Conservation (phyloP, 1,284 basidiomycete species). For the Sphaerobolus stellatus region DNA sequence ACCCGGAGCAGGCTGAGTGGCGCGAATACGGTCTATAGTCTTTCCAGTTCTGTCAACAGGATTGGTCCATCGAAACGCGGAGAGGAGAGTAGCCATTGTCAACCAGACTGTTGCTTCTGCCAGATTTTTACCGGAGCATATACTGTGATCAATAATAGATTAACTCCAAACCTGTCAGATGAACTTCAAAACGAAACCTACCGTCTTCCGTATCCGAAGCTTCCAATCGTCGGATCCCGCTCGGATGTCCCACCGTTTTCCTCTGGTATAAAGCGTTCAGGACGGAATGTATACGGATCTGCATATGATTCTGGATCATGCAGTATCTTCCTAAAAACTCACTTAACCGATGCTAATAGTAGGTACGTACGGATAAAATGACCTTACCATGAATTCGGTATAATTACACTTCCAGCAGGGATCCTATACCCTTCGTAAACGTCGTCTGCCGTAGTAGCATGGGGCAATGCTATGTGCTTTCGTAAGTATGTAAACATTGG, state of each 20-base stretch:
- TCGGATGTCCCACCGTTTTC: background rate
- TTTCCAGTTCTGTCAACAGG: constrained; percentile 35
- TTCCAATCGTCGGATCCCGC: constrained; percentile 1
- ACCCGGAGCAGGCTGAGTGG: too few relatives aligned
- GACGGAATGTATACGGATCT: constrained; percentile 5
- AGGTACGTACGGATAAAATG: background rate
- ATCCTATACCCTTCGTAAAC: background rate
- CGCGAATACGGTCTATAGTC: too few relatives aligned
- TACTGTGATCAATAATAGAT: constrained; percentile 5
- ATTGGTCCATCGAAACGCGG: constrained; percentile 38
- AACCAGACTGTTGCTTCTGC: constrained; percentile 40
- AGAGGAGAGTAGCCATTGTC: constrained; percentile 36
- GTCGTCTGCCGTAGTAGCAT: background rate
- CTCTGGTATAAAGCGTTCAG: constrained; percentile 15
- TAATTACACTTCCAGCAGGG: background rate
- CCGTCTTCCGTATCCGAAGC: constrained; percentile 3
- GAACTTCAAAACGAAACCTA: background rate
- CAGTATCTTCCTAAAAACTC: background rate
- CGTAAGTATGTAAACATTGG: constrained; percentile 13
- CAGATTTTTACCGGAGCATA: constrained; percentile 42
- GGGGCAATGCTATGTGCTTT: background rate
- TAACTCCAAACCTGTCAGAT: background rate
- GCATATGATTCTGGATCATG: background rate
- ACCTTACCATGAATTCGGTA: background rate
- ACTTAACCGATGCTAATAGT: background rate